These are phyloP conservation scores for Pythium aquatile DNA, from an alignment of 352 stramenopile genomes.

Conservation along the genomic window DNA sequence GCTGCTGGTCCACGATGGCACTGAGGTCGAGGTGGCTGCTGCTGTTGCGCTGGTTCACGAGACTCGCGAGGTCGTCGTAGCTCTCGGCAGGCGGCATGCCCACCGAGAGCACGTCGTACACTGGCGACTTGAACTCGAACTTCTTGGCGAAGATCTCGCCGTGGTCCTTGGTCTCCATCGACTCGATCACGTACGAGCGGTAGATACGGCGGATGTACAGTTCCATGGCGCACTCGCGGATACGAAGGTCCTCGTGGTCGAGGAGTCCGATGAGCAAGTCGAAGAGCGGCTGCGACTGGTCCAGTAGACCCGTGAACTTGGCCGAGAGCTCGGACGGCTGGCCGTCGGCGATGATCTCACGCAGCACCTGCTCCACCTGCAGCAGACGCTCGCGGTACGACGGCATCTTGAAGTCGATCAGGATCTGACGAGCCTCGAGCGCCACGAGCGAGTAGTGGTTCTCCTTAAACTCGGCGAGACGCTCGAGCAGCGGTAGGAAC, in stretches of 20 bases:
- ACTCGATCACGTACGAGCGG: conserved; percentile 82
- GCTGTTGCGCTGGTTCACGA: conserved; percentile 58
- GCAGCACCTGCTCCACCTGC: conserved; percentile 75
- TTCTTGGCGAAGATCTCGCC: conserved; percentile 76
- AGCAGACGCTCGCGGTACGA: conserved; percentile 91
- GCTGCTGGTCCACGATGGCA: conserved; percentile 32
- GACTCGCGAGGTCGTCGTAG: conserved; percentile 76
- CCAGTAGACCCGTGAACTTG: conserved; percentile 60
- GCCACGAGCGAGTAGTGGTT: conserved; percentile 93
- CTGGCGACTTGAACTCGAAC: conserved; percentile 84
- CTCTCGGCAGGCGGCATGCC: conserved; percentile 74
- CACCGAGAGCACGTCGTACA: conserved; percentile 76
- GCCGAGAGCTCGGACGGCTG: conserved; percentile 48
- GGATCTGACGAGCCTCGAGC: conserved; percentile 93
- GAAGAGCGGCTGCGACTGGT: conserved; percentile 85
- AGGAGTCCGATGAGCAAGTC: conserved; percentile 81
- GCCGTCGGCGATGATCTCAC: conserved; percentile 57
- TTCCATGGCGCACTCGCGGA: conserved; percentile 77
- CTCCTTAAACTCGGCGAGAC: conserved; percentile 85
- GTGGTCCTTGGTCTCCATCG: conserved; percentile 71
- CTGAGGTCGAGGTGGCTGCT: conserved; percentile 42
- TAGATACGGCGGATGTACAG: conserved; percentile 86
- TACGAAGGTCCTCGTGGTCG: conserved; percentile 59
- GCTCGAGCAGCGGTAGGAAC: conserved; percentile 84
- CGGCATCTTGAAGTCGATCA: conserved; percentile 97